Evolutionary conservation across 2,329 filamentous ascomycete species (phyloP).

Genomic region (Arthrobotrys iridis): DNA sequence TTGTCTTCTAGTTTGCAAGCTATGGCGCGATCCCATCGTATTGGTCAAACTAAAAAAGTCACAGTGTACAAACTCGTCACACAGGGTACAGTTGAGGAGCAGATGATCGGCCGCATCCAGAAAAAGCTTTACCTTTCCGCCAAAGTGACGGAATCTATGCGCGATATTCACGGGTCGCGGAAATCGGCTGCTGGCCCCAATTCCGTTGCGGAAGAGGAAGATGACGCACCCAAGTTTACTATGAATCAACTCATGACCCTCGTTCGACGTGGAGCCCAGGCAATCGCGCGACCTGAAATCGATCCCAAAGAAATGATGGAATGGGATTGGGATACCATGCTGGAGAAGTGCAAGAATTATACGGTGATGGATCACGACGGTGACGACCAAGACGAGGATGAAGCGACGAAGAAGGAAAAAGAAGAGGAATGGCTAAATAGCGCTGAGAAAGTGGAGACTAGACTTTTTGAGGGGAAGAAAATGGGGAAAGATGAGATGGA

Average conservation of each 20-base stretch:
- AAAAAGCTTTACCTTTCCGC: slow-evolving; percentile 72
- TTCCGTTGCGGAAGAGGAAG: slow-evolving; percentile 58
- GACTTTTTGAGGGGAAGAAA: slow-evolving; percentile 69
- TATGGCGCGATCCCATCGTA: slow-evolving; percentile 67
- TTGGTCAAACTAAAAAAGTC: slow-evolving; percentile 67
- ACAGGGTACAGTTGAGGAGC: slow-evolving; percentile 69
- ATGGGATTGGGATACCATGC: slow-evolving; percentile 69
- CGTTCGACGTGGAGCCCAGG: slow-evolving; percentile 67
- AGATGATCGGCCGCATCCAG: slow-evolving; percentile 69
- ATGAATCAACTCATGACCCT: slow-evolving; percentile 67
- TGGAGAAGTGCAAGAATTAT: slow-evolving; percentile 68
- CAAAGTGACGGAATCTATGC: slow-evolving; percentile 71
- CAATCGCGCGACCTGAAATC: slow-evolving; percentile 66
- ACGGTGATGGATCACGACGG: slow-evolving; percentile 63
- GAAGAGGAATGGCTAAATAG: slow-evolving; percentile 69
- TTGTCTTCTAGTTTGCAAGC: slow-evolving; percentile 65
- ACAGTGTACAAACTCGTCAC: slow-evolving; percentile 69
- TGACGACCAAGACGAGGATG: slow-evolving; percentile 58
- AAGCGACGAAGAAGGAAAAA: slow-evolving; percentile 63
- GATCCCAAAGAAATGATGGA: slow-evolving; percentile 68
- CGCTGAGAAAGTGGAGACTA: slow-evolving; percentile 69
- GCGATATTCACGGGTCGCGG: slow-evolving; percentile 64
- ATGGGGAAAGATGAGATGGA: slow-evolving; percentile 61
- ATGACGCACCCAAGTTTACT: slow-evolving; percentile 67
- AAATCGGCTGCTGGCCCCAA: slow-evolving; percentile 38